Evolutionary conservation across 2,329 filamentous ascomycete genomes (phyloP).

Genomic region (Fusarium verrucosum): DNA sequence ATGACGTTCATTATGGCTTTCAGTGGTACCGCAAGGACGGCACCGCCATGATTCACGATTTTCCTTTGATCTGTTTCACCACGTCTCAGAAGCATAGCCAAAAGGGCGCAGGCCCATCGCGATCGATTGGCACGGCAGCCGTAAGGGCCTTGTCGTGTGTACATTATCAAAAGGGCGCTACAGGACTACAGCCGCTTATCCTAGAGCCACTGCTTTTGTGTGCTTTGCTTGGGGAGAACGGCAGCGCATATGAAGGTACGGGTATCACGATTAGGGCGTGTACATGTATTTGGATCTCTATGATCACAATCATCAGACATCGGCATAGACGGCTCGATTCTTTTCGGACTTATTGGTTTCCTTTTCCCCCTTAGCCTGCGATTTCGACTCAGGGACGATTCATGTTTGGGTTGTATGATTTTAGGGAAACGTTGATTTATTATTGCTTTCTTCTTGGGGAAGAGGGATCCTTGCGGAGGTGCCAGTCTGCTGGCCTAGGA

Average conservation of each 20-base stretch:
- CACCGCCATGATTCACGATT: slow-evolving; percentile 55
- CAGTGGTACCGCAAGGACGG: slow-evolving; percentile 48
- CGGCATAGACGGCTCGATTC: slow-evolving; percentile 44
- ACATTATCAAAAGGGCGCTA: slow-evolving; percentile 47
- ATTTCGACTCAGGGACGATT: slow-evolving; percentile 25
- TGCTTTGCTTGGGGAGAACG: slow-evolving; percentile 25
- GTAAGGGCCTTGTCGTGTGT: slow-evolving; percentile 47
- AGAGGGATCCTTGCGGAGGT: slow-evolving; percentile 24
- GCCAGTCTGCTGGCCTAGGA: slow-evolving; percentile 34
- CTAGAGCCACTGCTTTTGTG: slow-evolving; percentile 24
- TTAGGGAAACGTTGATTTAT: slow-evolving; percentile 36
- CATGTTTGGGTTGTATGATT: slow-evolving; percentile 43
- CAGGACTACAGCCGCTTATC: slow-evolving; percentile 38
- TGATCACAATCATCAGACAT: slow-evolving; percentile 37
- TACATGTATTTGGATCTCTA: slow-evolving; percentile 49
- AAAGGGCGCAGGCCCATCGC: slow-evolving; percentile 38
- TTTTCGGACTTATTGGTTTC: slow-evolving; percentile 32
- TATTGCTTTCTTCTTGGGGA: slow-evolving; percentile 29
- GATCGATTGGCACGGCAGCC: slow-evolving; percentile 44
- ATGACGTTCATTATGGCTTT: slow-evolving; percentile 43
- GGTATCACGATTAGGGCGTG: slow-evolving; percentile 40
- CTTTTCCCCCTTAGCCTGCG: slow-evolving; percentile 32
- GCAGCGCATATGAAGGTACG: slow-evolving; percentile 21
- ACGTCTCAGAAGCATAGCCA: slow-evolving; percentile 41
- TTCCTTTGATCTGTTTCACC: slow-evolving; percentile 51